These are phyloP conservation scores for Talaromyces sp. DNA, from an alignment of 2,329 filamentous ascomycete species.

Conservation along the genomic window DNA sequence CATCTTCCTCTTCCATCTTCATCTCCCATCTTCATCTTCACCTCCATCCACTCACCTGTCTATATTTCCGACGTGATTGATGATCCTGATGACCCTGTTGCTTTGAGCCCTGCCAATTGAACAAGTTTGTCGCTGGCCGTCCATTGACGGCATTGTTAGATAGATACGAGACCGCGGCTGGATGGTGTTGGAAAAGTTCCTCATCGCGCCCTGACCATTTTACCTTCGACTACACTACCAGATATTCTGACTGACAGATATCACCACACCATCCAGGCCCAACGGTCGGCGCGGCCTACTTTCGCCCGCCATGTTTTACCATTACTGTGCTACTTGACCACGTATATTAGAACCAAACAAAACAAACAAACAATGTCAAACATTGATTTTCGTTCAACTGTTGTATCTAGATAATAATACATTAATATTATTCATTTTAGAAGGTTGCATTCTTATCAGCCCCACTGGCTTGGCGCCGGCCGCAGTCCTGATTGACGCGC, in stretches of 20 bases:
- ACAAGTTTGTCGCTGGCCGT: background rate
- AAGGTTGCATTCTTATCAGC: background rate
- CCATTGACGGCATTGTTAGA: background rate
- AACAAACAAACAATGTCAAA: background rate
- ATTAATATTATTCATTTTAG: too few relatives aligned
- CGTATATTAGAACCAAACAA: background rate
- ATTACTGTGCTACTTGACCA: background rate
- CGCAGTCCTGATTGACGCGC: background rate
- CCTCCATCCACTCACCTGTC: background rate
- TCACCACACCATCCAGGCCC: constrained; percentile 2
- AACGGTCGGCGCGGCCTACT: constrained; percentile 24
- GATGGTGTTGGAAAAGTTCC: constrained; percentile 2
- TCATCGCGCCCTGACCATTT: background rate
- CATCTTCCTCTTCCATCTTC: background rate
- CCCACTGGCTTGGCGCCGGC: background rate
- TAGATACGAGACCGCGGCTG: background rate
- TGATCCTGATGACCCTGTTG: constrained; percentile 10
- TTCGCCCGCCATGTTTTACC: constrained; percentile 20
- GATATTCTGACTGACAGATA: background rate
- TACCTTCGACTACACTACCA: background rate
- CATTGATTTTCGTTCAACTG: background rate
- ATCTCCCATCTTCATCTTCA: background rate
- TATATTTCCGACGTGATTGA: constrained; percentile 5
- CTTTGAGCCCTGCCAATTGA: background rate
- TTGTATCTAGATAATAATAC: too few relatives aligned